Percentiles rank a stretch among this genome's conserved stretches.
phyloP scores from a whole-genome alignment of 805 yeast genomes.

The Metschnikowia noctiluminum region DNA sequence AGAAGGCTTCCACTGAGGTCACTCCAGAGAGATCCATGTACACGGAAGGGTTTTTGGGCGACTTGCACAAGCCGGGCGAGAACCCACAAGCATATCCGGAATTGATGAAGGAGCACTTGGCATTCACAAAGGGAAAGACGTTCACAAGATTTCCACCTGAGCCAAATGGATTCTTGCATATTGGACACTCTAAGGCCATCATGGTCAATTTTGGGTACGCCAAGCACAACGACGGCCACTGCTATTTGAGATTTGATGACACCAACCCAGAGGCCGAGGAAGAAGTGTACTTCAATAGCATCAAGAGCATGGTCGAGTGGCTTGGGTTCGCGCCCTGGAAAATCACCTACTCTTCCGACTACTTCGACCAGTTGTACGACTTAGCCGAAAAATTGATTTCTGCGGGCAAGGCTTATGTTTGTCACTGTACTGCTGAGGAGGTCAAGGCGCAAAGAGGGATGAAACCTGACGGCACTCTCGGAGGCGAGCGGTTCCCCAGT shows the following conservation, averaged over 20 bases:
- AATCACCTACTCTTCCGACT: conserved; percentile 92
- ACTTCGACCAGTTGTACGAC: conserved; percentile 83
- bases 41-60: conserved; percentile 92
- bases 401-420: conserved; percentile 78
- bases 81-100: conserved; percentile 90
- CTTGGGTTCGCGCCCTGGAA: conserved; percentile 93
- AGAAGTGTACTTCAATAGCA: conserved; percentile 81
- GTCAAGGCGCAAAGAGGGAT: conserved; percentile 89
- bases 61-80: conserved; percentile 91
- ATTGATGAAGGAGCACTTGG: conserved; percentile 74
- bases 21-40: conserved; percentile 68
- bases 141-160: conserved; percentile 98
- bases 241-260: conserved; percentile 93
- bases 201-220: conserved; percentile 99
- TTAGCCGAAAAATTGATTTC: conserved; percentile 81
- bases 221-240: conserved; percentile 75
- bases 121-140: conserved; percentile 76
- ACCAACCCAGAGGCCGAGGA: conserved; percentile 99
- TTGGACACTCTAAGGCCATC: conserved; percentile 97
- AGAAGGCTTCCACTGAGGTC: conserved; percentile 16
- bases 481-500: conserved; percentile 88
- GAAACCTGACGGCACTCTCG: conserved; percentile 86
- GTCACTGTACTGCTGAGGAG: conserved; percentile 90
- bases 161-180: conserved; percentile 95
- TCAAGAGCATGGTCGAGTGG: conserved; percentile 85